These are phyloP conservation scores for Lentinula detonsa DNA, from an alignment of 768 basidiomycete species.

Conservation along the genomic window DNA sequence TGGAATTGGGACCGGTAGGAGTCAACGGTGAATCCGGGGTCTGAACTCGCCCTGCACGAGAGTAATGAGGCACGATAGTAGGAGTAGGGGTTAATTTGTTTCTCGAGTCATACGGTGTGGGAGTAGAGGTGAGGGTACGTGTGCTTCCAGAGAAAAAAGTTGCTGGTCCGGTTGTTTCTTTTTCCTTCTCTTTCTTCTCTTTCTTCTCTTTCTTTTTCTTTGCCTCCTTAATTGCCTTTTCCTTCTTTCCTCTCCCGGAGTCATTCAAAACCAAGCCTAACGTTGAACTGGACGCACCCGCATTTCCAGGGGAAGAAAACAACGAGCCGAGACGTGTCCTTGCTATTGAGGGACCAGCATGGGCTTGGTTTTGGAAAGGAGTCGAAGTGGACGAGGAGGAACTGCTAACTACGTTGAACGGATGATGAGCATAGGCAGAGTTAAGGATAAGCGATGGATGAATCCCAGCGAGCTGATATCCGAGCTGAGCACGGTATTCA, in stretches of 20 bases:
- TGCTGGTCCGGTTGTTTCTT: neutral
- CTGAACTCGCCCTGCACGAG: neutral
- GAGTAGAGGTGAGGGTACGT: neutral
- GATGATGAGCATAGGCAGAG: neutral
- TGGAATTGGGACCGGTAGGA: neutral
- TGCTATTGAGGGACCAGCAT: neutral
- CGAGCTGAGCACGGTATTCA: constrained; percentile 76
- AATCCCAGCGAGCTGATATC: neutral
- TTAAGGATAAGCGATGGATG: neutral
- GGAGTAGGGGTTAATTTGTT: neutral
- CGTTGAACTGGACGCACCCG: neutral
- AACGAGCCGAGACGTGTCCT: neutral
- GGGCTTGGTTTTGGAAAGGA: neutral
- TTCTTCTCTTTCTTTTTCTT: constrained; percentile 1
- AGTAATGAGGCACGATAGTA: neutral
- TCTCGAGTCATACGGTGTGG: neutral
- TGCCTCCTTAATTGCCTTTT: neutral
- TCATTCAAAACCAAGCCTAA: neutral
- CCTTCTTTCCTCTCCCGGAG: neutral
- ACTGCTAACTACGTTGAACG: neutral
- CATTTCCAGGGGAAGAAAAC: neutral
- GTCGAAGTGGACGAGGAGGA: neutral
- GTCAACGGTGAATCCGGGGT: neutral
- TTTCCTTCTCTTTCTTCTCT: neutral
- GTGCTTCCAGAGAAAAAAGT: neutral